Evolutionary conservation across 305 asterid genomes (phyloP), one percentile per base, ranked within the genome.

Genomic region (Fraxinus angustifolia): DNA sequence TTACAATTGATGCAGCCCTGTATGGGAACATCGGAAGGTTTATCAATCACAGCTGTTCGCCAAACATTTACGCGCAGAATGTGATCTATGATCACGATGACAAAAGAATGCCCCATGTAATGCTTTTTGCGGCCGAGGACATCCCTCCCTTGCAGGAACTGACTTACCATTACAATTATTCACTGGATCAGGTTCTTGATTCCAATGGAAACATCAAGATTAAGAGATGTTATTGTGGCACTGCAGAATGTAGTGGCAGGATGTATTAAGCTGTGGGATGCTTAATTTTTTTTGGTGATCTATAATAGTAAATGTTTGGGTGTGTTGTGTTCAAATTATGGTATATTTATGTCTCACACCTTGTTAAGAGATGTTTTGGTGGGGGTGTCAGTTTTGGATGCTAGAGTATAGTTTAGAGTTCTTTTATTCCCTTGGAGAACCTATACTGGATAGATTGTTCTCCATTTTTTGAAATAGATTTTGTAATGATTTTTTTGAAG

Each of bases 121-220:
- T 96, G 98, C 89, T 94, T 7, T 94, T 96, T 36, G 99, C 99
- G 0, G 87, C 91, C 23, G 98, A 96, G 60, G 93, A 94, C 81
- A 94, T 96, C 65, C 97, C 98, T 50, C 97, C 99, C 2, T 73
- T 96, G 83, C 86, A 85, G 86, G 99, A 96, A 87, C 90, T 96
- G 36, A 91, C 92, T 0, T 96, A 94, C 76, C 89, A 92, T 84
- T 96, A 94, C 82, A 93, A 96, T 77, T 96, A 94, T 83, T 58
- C 87, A 0, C 81, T 90, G 83, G 94, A 85, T 79, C 91, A 89
- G 90, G 88, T 94, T 40, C 77, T 50, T 0, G 99, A 96, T 73
- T 87, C 97, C 1, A 28, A 86, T 53, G 99, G 99, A 48, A 93
- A 94, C 70, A 75, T 94, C 23, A 96, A 92, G 92, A 83, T 78